These are phyloP conservation scores for Aspergillus uvarum DNA, from an alignment of 2,329 filamentous ascomycete species.

Conservation along the genomic window DNA sequence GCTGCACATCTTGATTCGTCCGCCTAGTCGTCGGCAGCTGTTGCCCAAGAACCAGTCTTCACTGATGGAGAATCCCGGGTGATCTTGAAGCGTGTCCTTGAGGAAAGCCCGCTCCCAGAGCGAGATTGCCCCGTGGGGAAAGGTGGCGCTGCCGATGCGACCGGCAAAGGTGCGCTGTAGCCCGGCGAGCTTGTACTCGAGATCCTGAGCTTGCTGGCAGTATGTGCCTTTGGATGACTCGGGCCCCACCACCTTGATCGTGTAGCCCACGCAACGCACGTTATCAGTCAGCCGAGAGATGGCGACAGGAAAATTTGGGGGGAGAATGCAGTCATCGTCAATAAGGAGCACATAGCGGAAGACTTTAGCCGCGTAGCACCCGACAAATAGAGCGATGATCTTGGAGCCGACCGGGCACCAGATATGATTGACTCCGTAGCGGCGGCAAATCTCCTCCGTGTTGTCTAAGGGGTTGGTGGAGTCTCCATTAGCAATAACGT, in stretches of 20 bases:
- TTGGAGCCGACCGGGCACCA: conserved; percentile 53
- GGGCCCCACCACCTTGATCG: conserved; percentile 48
- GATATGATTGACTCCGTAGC: conserved; percentile 49
- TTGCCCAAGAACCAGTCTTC: conserved; percentile 57
- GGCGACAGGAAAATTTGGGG: conserved; percentile 50
- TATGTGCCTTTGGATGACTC: conserved; percentile 37
- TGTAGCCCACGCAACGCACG: conserved; percentile 51
- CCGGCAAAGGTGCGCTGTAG: conserved; percentile 48
- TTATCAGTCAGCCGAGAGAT: conserved; percentile 44
- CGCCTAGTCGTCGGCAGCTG: conserved; percentile 46
- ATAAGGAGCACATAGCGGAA: conserved; percentile 52
- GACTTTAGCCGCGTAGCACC: conserved; percentile 46
- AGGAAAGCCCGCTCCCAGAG: conserved; percentile 52
- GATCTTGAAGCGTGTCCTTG: conserved; percentile 47
- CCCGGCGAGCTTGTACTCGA: conserved; percentile 55
- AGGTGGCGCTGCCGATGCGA: conserved; percentile 49
- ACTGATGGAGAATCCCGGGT: conserved; percentile 52
- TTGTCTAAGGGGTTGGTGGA: conserved; percentile 48
- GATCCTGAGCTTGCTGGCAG: conserved; percentile 51
- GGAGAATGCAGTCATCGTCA: conserved; percentile 52
- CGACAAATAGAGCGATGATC: conserved; percentile 52
- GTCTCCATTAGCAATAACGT: conserved; percentile 52
- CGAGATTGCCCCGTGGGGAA: conserved; percentile 53
- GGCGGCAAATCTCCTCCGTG: conserved; percentile 47
- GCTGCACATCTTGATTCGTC: conserved; percentile 51